Percentiles rank a stretch among this genome's conserved stretches.
Evolutionary conservation across 805 yeast genomes (phyloP).

Genomic region (Saccharomycopsis capsularis): DNA sequence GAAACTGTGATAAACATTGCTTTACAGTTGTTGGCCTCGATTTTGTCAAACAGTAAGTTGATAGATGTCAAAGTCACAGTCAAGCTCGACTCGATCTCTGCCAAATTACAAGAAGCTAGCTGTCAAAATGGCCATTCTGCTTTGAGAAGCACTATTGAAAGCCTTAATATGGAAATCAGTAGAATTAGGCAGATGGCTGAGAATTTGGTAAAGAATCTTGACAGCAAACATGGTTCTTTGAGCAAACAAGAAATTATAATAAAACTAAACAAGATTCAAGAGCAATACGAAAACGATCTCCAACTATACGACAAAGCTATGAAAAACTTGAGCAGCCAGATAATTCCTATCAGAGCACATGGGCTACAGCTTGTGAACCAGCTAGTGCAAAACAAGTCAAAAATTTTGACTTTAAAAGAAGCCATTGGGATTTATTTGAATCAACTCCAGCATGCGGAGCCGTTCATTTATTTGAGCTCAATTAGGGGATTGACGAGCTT

Average conservation of each 20-base stretch:
- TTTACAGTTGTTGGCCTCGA: slow-evolving; percentile 34
- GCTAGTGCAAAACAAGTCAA: slow-evolving; percentile 41
- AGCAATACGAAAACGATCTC: slow-evolving; percentile 31
- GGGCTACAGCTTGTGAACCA: slow-evolving; percentile 63
- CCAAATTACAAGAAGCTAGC: neutral
- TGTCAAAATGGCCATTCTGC: neutral
- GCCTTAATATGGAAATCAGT: neutral
- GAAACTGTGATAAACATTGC: slow-evolving; percentile 30
- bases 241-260: slow-evolving; percentile 12
- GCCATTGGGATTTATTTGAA: slow-evolving; percentile 56
- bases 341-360: slow-evolving; percentile 80
- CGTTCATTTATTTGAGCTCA: slow-evolving; percentile 78
- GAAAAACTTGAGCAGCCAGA: slow-evolving; percentile 62
- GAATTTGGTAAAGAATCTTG: neutral
- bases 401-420: slow-evolving; percentile 43
- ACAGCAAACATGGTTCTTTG: slow-evolving; percentile 13
- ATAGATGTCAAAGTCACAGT: slow-evolving; percentile 6
- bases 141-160: neutral
- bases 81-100: slow-evolving; percentile 28
- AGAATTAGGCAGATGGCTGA: slow-evolving; percentile 1
- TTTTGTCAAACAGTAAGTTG: slow-evolving; percentile 28
- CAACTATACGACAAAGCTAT: slow-evolving; percentile 51
- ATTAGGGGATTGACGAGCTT: slow-evolving; percentile 70
- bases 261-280: slow-evolving; percentile 13
- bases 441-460: slow-evolving; percentile 72